Evolutionary conservation across 2,329 filamentous ascomycete genomes (phyloP), one percentile per base, ranked within the genome.

Genomic region (Cladorrhinum sp.): DNA sequence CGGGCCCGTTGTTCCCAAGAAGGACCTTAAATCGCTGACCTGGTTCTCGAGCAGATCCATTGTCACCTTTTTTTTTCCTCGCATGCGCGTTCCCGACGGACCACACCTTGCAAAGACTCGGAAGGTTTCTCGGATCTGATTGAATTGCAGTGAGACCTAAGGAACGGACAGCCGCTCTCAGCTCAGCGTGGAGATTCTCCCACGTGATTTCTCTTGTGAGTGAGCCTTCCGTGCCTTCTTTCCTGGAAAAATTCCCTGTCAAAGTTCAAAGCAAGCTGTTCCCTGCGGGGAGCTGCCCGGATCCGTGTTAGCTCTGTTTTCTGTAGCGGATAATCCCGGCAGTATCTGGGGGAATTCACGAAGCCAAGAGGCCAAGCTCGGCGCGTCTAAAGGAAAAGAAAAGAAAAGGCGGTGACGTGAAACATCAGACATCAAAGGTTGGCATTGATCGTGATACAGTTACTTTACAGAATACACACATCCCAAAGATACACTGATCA

Each of bases 11-110:
- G 33, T 16, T 39, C 49, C 63, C 67, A 83, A 74, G 68, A 79
- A 82, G 6, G 69, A 69, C 68, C 79, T 79, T 73, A 84, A 72
- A 74, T 83, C 81, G 71, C 77, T 80, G 64, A 78, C 80, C 73
- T 83, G 81, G 60, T 75, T 78, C 69, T 82, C 79, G 66, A 83
- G 79, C 70, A 80, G 80, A 69, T 84, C 80, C 81, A 84, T 84
- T 51, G 52, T 39, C 26, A 36, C 42, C 21, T n/a, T 21, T 23
- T 21, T 52, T 30, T 28, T 49, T n/a, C 30, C 10, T 12, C 33
- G 6, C 6, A 42, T 42, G 36, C 36, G 36, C 36, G 36, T 42
- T 42, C 16, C 36, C 36, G 36, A 42, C 3, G 16, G 14, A n/a
- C 26, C 16, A 7, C n/a, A n/a, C n/a, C n/a, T n/a, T n/a, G n/a